Conservation (phyloP, 257 asterid genomes). For the Ligustrum vulgare region DNA sequence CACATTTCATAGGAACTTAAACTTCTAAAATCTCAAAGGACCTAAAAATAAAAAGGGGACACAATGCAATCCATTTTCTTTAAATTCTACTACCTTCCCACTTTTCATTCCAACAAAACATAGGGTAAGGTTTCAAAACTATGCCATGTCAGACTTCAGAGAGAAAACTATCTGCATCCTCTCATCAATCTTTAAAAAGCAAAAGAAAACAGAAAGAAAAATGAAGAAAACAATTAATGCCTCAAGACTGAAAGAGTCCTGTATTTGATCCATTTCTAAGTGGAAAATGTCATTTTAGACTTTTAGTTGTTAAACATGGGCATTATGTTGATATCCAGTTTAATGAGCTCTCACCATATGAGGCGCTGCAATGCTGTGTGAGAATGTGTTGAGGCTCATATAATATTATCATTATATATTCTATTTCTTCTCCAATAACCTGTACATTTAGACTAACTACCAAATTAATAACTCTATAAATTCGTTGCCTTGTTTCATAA, state of each 20-base stretch:
- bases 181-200: not conserved
- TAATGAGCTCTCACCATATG: not conserved
- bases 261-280: not conserved
- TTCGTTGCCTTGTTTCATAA: slow-evolving; percentile 9
- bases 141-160: not conserved
- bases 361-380: not conserved
- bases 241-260: not conserved
- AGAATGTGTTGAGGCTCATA: not conserved
- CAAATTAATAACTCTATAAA: not conserved
- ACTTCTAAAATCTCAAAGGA: not conserved
- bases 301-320: not conserved
- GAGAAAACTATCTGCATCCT: not conserved
- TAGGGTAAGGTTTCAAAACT: too few relatives aligned
- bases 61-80: not conserved
- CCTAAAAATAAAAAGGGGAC: not conserved
- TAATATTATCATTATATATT: too few relatives aligned
- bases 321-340: not conserved
- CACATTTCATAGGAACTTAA: not conserved
- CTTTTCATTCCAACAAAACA: not conserved
- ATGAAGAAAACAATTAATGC: too few relatives aligned
- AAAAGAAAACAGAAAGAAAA: not conserved
- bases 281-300: not conserved
- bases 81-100: not conserved
- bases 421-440: not conserved
- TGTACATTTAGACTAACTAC: not conserved